Percentiles rank a stretch among this genome's conserved stretches.
phyloP scores from a whole-genome alignment of 192 early-diverging fungal genomes.

The Umbelopsis isabellina region DNA sequence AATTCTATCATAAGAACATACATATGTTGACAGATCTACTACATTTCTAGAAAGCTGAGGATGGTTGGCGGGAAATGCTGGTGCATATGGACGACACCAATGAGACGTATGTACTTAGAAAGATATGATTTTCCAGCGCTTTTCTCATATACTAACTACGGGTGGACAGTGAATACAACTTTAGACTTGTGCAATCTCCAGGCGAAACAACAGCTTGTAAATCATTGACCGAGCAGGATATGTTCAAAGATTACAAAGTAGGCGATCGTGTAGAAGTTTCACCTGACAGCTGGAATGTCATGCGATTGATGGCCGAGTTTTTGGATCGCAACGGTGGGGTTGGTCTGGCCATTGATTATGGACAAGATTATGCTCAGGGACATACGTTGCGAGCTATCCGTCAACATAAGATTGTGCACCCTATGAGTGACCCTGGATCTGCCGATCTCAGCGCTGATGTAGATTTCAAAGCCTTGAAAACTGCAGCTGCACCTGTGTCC shows the following conservation, averaged over 20 bases:
- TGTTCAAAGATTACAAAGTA: constrained; percentile 57
- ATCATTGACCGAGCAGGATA: constrained; percentile 42
- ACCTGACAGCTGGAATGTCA: constrained; percentile 73
- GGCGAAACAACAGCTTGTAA: constrained; percentile 58
- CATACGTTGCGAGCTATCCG: constrained; percentile 87
- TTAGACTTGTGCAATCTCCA: constrained; percentile 73
- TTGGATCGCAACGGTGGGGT: constrained; percentile 70
- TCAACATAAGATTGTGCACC: constrained; percentile 78
- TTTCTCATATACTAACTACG: neutral
- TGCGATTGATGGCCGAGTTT: constrained; percentile 69
- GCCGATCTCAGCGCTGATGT: constrained; percentile 93
- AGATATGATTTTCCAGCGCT: neutral
- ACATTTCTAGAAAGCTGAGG: constrained; percentile 57
- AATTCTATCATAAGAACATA: neutral
- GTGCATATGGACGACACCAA: constrained; percentile 79
- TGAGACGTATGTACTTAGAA: constrained; percentile 40
- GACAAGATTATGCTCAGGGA: constrained; percentile 71
- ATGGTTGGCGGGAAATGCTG: constrained; percentile 91
- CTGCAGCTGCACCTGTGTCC: constrained; percentile 47
- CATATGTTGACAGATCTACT: neutral
- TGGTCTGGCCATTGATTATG: constrained; percentile 89
- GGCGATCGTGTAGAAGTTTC: constrained; percentile 86
- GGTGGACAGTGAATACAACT: constrained; percentile 65
- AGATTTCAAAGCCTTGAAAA: constrained; percentile 78
- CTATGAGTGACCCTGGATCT: constrained; percentile 79